A percentile compares a stretch with the other conserved stretches of the same genome.
Conservation (phyloP, 345 rosid species). For the Ceriops tagal region DNA sequence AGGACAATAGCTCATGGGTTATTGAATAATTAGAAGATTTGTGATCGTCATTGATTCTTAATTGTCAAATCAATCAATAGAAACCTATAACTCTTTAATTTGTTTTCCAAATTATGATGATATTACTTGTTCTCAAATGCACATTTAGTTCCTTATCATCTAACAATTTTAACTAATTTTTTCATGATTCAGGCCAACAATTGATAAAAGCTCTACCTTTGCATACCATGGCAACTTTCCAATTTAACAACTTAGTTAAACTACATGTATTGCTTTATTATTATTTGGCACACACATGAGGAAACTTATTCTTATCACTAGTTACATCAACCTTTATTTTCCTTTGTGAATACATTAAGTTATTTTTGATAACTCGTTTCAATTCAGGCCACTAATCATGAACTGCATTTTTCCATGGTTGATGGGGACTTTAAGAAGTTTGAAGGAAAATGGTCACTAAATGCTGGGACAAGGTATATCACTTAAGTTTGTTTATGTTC, state of each 20-base stretch:
- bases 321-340: neutral
- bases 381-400: conserved; percentile 57
- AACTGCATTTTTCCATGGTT: conserved; percentile 86
- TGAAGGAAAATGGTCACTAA: conserved; percentile 90
- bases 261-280: neutral
- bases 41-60: neutral
- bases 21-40: neutral
- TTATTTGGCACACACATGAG: neutral
- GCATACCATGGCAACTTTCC: neutral
- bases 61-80: neutral
- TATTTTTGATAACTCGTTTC: neutral
- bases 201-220: neutral
- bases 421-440: conserved; percentile 98
- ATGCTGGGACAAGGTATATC: conserved; percentile 63
- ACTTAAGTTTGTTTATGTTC: neutral
- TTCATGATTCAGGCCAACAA: neutral
- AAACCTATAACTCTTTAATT: neutral
- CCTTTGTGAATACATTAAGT: neutral
- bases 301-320: neutral
- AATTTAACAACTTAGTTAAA: neutral
- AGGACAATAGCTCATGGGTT: no score
- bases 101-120: neutral
- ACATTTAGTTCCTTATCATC: neutral
- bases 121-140: neutral
- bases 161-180: neutral